Base-by-base conservation (phyloP, 306 rosid genomes). In the Vicia faba region DNA sequence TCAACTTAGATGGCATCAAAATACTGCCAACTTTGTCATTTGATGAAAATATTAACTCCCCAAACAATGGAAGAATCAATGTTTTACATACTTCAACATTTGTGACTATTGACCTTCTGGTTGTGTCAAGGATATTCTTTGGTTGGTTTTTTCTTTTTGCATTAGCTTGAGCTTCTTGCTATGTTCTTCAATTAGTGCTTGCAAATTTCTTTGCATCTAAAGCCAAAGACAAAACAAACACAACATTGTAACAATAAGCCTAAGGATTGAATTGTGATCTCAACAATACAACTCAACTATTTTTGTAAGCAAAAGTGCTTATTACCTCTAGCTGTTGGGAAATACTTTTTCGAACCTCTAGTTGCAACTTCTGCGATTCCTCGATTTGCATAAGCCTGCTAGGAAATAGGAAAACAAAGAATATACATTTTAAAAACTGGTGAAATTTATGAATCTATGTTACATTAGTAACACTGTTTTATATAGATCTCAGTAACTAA, bases 321-420 rank as follows among this genome's bases (percentile, higher is more conserved):
- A 9, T 26, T 54, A 83, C 87, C 87, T 79, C 73, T 53, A 73
- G 64, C 66, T 83, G 87, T 41, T 79, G 78, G 12, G 31, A 49
- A 66, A 83, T 73, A 33, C 79, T 74, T 41, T 36, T 80, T 67
- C 67, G 48, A 23, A 77, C 75, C 45, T 83, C 84, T 61, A 66
- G 55, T 19, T 83, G 87, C 13, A 83, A 62, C 44, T 73, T 62
- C 3, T 35, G 35, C 43, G 84, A 66, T 51, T 80, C 84, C 73
- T 76, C 79, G 11, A 83, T 80, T 80, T 80, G 78, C 73, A 25
- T 73, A 1, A 63, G 68, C 63, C 84, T 83, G 68, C 43, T 12
- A 54, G 55, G 19, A 64, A 68, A 23, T 16, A 28, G n/a, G 29
- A 53, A 33, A 23, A 39, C 35, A 33, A 59, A 14, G 15, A 16